Percentiles rank a stretch among this genome's conserved stretches.
phyloP scores from a whole-genome alignment of 345 rosid genomes.

The Syzygium aqueum region DNA sequence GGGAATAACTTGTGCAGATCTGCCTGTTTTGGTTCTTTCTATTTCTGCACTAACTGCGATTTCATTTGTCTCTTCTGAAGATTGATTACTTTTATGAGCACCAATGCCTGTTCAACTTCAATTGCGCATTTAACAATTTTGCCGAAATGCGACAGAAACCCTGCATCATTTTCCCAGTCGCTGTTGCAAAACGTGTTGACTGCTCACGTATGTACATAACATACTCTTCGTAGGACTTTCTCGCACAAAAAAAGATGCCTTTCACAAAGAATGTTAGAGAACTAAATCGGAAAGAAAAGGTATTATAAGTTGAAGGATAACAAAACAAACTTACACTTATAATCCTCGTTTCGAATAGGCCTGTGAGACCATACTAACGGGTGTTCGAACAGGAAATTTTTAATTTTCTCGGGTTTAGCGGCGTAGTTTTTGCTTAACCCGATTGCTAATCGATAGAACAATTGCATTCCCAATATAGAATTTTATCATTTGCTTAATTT shows the following conservation, averaged over 20 bases:
- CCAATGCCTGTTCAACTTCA: not conserved
- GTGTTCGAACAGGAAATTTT: not conserved
- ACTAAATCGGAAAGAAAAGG: not conserved
- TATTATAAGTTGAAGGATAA: not conserved
- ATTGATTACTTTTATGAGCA: not conserved
- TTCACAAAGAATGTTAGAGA: not conserved
- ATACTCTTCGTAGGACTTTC: not conserved
- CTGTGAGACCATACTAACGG: not conserved
- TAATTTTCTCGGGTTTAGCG: not conserved
- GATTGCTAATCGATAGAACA: not conserved
- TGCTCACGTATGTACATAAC: not conserved
- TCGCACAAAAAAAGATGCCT: not conserved
- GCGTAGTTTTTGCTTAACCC: not conserved
- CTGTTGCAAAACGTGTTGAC: not conserved
- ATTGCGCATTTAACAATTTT: not conserved
- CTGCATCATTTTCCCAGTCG: not conserved
- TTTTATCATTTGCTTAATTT: not conserved
- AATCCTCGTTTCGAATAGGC: not conserved
- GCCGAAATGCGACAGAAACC: not conserved
- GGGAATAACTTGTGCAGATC: not conserved
- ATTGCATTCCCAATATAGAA: not conserved
- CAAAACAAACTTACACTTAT: not conserved
- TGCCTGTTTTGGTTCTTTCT: not conserved
- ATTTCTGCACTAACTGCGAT: not conserved
- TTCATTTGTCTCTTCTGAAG: not conserved